These are phyloP conservation scores for Penicillium sp. DNA, from an alignment of 2,329 filamentous ascomycete species.

Conservation along the genomic window DNA sequence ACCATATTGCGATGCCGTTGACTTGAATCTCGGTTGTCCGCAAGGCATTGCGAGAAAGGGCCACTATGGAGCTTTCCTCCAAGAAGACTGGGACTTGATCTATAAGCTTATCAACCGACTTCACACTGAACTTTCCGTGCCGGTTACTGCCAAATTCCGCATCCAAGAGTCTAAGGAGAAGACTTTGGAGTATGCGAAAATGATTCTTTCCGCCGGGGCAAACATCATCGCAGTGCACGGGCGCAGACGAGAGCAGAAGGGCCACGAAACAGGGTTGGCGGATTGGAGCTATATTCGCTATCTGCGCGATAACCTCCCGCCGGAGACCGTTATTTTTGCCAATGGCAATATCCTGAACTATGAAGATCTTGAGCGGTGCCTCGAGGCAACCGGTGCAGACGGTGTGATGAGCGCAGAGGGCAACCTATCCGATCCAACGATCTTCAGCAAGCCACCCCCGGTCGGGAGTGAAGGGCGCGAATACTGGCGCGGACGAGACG, in stretches of 20 bases:
- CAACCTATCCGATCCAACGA: constrained; percentile 83
- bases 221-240: constrained; percentile 94
- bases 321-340: constrained; percentile 88
- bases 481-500: constrained; percentile 78
- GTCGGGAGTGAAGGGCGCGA: constrained; percentile 65
- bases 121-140: constrained; percentile 70
- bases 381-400: constrained; percentile 81
- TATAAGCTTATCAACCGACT: constrained; percentile 77
- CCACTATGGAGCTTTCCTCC: constrained; percentile 88
- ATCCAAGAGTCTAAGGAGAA: constrained; percentile 81
- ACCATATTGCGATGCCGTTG: constrained; percentile 89
- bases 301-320: constrained; percentile 74
- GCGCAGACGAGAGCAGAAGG: constrained; percentile 83
- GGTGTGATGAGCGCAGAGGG: constrained; percentile 95
- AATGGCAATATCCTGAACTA: constrained; percentile 89
- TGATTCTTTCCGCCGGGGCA: constrained; percentile 79
- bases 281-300: constrained; percentile 86
- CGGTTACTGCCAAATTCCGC: constrained; percentile 91
- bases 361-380: constrained; percentile 69
- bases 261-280: constrained; percentile 86
- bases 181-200: constrained; percentile 83
- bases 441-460: constrained; percentile 69
- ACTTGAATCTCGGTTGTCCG: constrained; percentile 91
- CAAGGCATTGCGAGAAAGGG: constrained; percentile 91
- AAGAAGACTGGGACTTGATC: constrained; percentile 85